Evolutionary conservation across 2,329 filamentous ascomycete species (phyloP).

Genomic region (Triangularia setosa): DNA sequence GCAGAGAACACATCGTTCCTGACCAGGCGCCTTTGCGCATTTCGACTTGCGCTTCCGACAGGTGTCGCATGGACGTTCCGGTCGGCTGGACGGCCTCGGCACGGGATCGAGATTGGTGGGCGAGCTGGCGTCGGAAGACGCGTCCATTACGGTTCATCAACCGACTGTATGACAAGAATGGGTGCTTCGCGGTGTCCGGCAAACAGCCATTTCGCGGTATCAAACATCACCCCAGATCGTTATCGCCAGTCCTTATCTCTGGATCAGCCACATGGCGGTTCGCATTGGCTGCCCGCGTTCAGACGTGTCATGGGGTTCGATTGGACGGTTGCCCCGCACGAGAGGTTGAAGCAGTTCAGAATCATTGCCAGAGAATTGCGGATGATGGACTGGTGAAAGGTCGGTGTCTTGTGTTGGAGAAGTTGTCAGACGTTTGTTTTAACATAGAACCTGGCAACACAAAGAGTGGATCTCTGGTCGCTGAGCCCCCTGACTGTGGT

Average conservation of each 20-base stretch:
- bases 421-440: background rate
- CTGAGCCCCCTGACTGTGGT: background rate
- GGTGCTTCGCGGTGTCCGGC: background rate
- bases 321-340: too few relatives aligned
- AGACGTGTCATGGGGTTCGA: background rate
- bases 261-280: constrained; percentile 1
- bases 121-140: constrained; percentile 17
- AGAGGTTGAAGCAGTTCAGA: too few relatives aligned
- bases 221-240: background rate
- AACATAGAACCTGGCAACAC: background rate
- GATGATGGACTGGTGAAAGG: too few relatives aligned
- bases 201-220: background rate
- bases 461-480: background rate
- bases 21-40: constrained; percentile 59
- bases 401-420: background rate
- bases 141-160: constrained; percentile 15
- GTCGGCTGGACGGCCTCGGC: constrained; percentile 6
- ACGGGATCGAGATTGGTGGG: constrained; percentile 20
- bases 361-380: too few relatives aligned
- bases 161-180: background rate
- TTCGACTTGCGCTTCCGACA: constrained; percentile 63
- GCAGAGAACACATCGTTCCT: constrained; percentile 59
- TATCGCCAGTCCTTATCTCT: constrained; percentile 4
- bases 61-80: constrained; percentile 55
- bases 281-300: constrained; percentile 1